Evolutionary conservation across 371 early-diverging fungal genomes (phyloP), one percentile per base, ranked within the genome.

Genomic region (Chytridiales sp.): DNA sequence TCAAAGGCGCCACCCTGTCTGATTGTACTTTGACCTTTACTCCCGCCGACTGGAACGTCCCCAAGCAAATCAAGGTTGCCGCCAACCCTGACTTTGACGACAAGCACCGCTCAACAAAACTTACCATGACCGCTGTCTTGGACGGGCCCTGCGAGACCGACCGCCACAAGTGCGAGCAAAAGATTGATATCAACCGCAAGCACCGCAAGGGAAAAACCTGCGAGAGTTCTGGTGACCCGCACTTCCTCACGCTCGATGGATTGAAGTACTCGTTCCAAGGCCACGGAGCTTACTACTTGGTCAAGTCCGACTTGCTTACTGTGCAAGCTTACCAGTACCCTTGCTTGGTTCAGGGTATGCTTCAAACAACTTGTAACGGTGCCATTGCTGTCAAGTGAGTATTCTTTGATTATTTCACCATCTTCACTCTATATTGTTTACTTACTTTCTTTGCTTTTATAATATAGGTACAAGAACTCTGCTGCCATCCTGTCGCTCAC

Each of bases 271-370:
- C n/a, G 6, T 48, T 50, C 50, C 22, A 31, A 22, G 63, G 63
- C 15, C 24, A n/a, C 3, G 63, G 63, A 15, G 44, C 38, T 26
- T 49, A 38, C 31, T 29, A 56, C 51, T 34, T 47, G 27, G 35
- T 63, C 50, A 39, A 63, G 32, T 56, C 57, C 11, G 41, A 56
- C 4, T 50, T 15, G 19, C 30, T 63, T 3, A 27, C 46, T 4
- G 54, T 63, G 31, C 63, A 63, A 36, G 63, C 36, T 15, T 39
- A 56, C 56, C 55, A 56, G 50, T 44, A 54, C 34, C 62, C 62
- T 17, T 62, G 62, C 49, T 35, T 47, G 17, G 39, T n/a, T 29
- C 19, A 15, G 26, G 6, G 6, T 29, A 24, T 22, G 3, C 8
- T 3, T 8, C 13, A 39, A 1, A 22, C 36, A 4, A 32, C 60